Conservation (phyloP, 441 rosid genomes). For the Iberis amara region DNA sequence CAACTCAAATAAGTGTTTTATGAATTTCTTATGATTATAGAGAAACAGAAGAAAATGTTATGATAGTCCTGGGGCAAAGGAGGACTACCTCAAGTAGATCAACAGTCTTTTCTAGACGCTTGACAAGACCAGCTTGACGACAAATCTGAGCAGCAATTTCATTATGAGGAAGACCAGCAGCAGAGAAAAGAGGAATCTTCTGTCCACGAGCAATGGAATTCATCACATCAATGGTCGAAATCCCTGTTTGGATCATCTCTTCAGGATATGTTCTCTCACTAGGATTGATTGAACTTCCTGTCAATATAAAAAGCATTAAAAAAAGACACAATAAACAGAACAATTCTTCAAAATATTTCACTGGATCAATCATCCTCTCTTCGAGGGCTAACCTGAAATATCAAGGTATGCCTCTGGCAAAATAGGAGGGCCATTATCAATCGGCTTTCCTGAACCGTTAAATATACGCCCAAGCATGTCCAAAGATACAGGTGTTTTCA, state of each 20-base stretch:
- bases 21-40: neutral
- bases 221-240: slow-evolving; percentile 99
- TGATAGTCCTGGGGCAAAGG: slow-evolving; percentile 12
- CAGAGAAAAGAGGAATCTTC: slow-evolving; percentile 97
- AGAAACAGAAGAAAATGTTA: neutral
- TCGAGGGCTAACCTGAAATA: slow-evolving; percentile 59
- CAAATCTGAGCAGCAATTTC: slow-evolving; percentile 99
- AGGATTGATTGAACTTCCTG: slow-evolving; percentile 97
- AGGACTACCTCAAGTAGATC: slow-evolving; percentile 58
- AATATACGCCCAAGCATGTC: slow-evolving; percentile 99
- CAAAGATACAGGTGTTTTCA: slow-evolving; percentile 90
- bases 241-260: slow-evolving; percentile 99
- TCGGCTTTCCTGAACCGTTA: slow-evolving; percentile 98
- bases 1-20: neutral
- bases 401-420: slow-evolving; percentile 97
- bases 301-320: slow-evolving; percentile 5
- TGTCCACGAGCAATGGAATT: slow-evolving; percentile 98
- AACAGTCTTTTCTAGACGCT: slow-evolving; percentile 80
- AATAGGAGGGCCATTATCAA: slow-evolving; percentile 97
- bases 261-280: slow-evolving; percentile 99
- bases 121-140: slow-evolving; percentile 98
- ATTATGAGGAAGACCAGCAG: slow-evolving; percentile 99
- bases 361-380: no score
- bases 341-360: no score
- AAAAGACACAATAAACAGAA: neutral